Evolutionary conservation across 2,329 filamentous ascomycete genomes (phyloP), one percentile per base, ranked within the genome.

Genomic region (Fusarium tanahbumbuense): DNA sequence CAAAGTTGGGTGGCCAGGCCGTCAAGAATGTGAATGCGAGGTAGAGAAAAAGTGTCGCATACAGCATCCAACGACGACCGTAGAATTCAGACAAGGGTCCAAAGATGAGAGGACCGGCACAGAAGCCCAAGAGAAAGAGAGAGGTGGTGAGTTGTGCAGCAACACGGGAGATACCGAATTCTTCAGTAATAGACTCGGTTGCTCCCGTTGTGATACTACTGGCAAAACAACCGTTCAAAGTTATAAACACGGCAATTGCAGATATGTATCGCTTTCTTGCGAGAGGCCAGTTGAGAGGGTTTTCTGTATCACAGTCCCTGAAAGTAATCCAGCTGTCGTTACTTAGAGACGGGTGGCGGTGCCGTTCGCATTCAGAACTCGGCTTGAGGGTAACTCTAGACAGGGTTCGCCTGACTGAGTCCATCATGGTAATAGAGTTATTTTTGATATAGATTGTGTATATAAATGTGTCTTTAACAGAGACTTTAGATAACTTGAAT

Each of bases 401-500:
- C 8, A 54, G 10, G 6, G 9, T 4, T 32, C 27, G 10, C 10
- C 42, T n/a, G 18, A 54, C 7, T 10, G 25, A 11, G 1, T 44
- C 23, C 27, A 54, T 28, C 27, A 12, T 28, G 27, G 12, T 28
- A 28, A 12, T 28, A 12, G 27, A 28, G 27, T 6, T 28, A 11
- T 12, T 28, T 12, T 12, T 28, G 4, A 28, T 28, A 28, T 28
- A 28, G 27, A 28, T 28, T 28, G 11, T 28, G 6, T 6, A 12
- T 28, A 6, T 28, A 12, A 28, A 12, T 0, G 11, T 28, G 4
- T 5, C 27, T 28, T 12, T 28, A 12, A 12, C 27, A 6, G 27
- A 28, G 6, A 2, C 1, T 12, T 28, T 12, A 2, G 27, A 12
- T 28, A 0, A 12, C 1, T 28, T 2, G 2, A 12, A 28, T 6